These are phyloP conservation scores for Stemphylium beticola DNA, from an alignment of 2,329 filamentous ascomycete genomes.

Conservation along the genomic window DNA sequence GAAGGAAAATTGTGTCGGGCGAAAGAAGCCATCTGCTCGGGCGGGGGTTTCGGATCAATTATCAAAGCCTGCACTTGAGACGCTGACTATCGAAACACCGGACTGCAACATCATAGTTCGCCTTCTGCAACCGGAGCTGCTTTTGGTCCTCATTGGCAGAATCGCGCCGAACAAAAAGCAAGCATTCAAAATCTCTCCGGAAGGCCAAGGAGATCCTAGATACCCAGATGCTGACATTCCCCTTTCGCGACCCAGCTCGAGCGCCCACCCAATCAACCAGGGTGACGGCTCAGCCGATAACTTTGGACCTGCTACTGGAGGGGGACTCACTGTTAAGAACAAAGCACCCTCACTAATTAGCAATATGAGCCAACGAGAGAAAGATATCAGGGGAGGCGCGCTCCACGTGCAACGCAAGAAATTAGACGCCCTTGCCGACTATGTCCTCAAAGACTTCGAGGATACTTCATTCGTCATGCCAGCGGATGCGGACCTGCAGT, in stretches of 20 bases:
- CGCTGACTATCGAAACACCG: constrained; percentile 56
- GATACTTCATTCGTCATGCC: constrained; percentile 57
- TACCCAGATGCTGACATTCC: constrained; percentile 40
- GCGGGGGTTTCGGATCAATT: constrained; percentile 11
- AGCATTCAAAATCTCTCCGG: constrained; percentile 53
- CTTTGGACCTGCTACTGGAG: constrained; percentile 6
- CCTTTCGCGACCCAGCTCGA: constrained; percentile 11
- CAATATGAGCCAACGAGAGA: constrained; percentile 47
- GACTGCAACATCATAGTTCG: constrained; percentile 55
- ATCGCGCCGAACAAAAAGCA: constrained; percentile 51
- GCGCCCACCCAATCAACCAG: constrained; percentile 5
- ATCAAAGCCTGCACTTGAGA: constrained; percentile 45
- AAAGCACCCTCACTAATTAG: constrained; percentile 44
- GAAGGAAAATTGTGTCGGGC: constrained; percentile 51
- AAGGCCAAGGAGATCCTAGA: constrained; percentile 49
- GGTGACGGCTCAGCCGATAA: constrained; percentile 12
- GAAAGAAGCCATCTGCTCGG: constrained; percentile 21
- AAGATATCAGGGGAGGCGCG: constrained; percentile 47
- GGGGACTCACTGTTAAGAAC: constrained; percentile 17
- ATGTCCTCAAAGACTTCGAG: constrained; percentile 53
- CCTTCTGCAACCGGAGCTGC: constrained; percentile 53
- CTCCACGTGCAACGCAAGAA: constrained; percentile 58
- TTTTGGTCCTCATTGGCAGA: constrained; percentile 57
- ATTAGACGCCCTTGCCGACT: constrained; percentile 54
- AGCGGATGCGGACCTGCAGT: constrained; percentile 48